These are phyloP conservation scores for Paspalum notatum DNA, from an alignment of 176 grass and related monocot genomes.

Conservation along the genomic window DNA sequence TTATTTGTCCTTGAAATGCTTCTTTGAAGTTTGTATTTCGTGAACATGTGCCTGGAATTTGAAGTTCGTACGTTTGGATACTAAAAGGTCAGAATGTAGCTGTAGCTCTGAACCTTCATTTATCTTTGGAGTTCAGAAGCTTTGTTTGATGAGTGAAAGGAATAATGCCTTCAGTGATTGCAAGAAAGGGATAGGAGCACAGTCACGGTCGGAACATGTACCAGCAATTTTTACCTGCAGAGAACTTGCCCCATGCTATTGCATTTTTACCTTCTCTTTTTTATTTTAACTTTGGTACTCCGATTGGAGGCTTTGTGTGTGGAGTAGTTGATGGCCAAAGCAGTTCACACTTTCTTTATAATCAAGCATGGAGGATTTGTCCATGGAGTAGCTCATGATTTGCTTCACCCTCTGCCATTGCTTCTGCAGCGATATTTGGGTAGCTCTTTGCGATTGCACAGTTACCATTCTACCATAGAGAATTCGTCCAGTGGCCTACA, in stretches of 20 bases:
- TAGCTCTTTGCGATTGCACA: too few relatives aligned
- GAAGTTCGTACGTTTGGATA: background rate
- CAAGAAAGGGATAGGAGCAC: background rate
- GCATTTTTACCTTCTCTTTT: background rate
- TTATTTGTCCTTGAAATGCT: background rate
- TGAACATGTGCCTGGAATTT: background rate
- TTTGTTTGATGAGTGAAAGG: background rate
- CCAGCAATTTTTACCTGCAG: background rate
- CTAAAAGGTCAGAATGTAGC: background rate
- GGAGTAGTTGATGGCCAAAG: background rate
- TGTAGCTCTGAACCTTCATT: background rate
- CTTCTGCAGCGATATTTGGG: too few relatives aligned
- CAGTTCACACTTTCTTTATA: background rate
- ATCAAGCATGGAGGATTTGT: too few relatives aligned
- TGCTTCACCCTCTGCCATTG: too few relatives aligned
- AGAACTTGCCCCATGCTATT: background rate
- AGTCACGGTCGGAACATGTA: background rate
- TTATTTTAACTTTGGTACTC: background rate
- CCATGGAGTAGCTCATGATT: too few relatives aligned
- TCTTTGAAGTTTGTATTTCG: background rate
- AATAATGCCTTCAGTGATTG: background rate
- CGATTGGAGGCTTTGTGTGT: slow-evolving; percentile 8
- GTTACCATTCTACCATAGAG: too few relatives aligned
- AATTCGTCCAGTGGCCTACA: too few relatives aligned
- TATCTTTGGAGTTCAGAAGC: background rate